Evolutionary conservation across 441 rosid species (phyloP).

Genomic region (Eutrema salsugineum): DNA sequence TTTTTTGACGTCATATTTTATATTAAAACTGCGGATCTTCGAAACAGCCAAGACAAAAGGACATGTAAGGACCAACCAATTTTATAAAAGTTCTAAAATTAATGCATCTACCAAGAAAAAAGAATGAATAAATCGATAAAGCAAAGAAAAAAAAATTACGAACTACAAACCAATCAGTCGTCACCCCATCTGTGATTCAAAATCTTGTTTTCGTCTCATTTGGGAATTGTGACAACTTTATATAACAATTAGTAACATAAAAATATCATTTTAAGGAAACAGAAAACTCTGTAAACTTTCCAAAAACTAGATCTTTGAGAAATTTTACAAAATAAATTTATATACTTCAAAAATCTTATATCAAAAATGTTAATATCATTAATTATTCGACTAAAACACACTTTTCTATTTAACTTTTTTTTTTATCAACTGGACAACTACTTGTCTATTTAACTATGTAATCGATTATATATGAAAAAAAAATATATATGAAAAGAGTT

Average conservation of each 20-base stretch:
- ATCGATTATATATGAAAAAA: too few relatives aligned
- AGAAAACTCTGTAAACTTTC: not conserved
- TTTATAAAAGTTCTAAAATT: not conserved
- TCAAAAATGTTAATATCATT: too few relatives aligned
- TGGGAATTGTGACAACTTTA: not conserved
- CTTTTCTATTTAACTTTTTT: not conserved
- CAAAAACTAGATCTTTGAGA: not conserved
- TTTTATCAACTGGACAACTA: too few relatives aligned
- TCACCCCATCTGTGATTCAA: not conserved
- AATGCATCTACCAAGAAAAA: not conserved
- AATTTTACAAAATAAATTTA: not conserved
- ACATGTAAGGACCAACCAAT: constrained; percentile 9
- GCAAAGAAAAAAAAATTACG: not conserved
- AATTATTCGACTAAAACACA: not conserved
- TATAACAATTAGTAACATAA: not conserved
- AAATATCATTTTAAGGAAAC: not conserved
- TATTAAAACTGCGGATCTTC: not conserved
- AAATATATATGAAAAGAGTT: too few relatives aligned
- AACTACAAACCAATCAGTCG: constrained; percentile 11
- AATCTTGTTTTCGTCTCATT: constrained; percentile 11
- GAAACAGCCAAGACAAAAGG: too few relatives aligned
- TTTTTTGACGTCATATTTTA: not conserved
- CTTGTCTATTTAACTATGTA: not conserved
- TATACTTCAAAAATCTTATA: too few relatives aligned
- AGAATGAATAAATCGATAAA: not conserved